Evolutionary conservation across 192 early-diverging fungal species (phyloP).

Genomic region (Coemansia sp.): DNA sequence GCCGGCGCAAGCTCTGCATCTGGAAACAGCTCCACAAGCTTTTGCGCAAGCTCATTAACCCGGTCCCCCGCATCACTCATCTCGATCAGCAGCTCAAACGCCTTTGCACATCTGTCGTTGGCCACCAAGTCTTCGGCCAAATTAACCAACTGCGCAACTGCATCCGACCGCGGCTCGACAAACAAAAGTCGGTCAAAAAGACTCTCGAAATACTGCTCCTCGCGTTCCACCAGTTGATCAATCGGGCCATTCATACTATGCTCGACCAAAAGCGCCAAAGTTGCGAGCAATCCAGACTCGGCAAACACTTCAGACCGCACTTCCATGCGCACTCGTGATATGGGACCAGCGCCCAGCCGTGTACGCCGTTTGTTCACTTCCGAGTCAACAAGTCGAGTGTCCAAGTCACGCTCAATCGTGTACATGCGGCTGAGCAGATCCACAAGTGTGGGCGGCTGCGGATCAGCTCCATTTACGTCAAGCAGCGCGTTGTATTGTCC

Average conservation of each 20-base stretch:
- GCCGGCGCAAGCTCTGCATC: slow-evolving; percentile 14
- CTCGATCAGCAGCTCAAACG: slow-evolving; percentile 44
- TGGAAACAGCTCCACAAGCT: slow-evolving; percentile 17
- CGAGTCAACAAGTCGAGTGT: slow-evolving; percentile 54
- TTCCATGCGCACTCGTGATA: slow-evolving; percentile 56
- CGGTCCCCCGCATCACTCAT: slow-evolving; percentile 5
- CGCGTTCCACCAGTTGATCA: slow-evolving; percentile 9
- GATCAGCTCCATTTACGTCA: slow-evolving; percentile 8
- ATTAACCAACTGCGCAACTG: slow-evolving; percentile 21
- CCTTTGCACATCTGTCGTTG: slow-evolving; percentile 14
- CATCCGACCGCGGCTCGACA: slow-evolving; percentile 3
- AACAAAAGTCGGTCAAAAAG: slow-evolving; percentile 21
- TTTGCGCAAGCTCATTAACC: slow-evolving; percentile 5
- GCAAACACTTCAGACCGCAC: slow-evolving; percentile 69
- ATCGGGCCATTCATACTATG: neutral
- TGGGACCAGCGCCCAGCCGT: slow-evolving; percentile 67
- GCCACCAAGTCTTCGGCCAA: slow-evolving; percentile 28
- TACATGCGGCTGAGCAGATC: slow-evolving; percentile 51
- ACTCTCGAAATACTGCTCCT: slow-evolving; percentile 29
- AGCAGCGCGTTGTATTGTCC: slow-evolving; percentile 18
- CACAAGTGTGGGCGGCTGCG: slow-evolving; percentile 12
- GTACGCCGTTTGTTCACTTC: slow-evolving; percentile 67
- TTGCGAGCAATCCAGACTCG: slow-evolving; percentile 55
- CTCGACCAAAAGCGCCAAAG: slow-evolving; percentile 20
- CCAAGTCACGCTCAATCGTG: slow-evolving; percentile 43